These are phyloP conservation scores for Panellus pusillus DNA, from an alignment of 768 basidiomycete genomes.

Conservation along the genomic window DNA sequence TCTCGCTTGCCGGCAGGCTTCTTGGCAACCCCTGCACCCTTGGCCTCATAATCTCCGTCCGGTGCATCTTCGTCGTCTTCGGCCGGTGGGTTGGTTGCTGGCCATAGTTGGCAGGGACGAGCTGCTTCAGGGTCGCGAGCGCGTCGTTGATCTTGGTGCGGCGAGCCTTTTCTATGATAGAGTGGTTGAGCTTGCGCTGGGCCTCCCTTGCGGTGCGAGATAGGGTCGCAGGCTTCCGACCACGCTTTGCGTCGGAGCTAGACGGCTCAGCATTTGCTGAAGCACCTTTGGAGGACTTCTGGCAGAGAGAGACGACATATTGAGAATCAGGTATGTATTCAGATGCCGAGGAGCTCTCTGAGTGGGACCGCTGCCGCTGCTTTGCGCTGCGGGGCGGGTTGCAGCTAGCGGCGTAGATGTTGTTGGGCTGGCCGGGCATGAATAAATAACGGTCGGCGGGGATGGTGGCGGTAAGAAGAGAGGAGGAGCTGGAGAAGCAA, in stretches of 20 bases:
- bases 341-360: slow-evolving; percentile 57
- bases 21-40: slow-evolving; percentile 22
- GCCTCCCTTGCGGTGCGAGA: slow-evolving; percentile 81
- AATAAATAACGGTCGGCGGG: neutral
- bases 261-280: slow-evolving; percentile 15
- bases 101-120: slow-evolving; percentile 68
- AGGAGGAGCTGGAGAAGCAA: neutral
- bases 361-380: slow-evolving; percentile 29
- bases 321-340: slow-evolving; percentile 37
- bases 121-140: slow-evolving; percentile 67
- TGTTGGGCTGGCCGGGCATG: slow-evolving; percentile 3
- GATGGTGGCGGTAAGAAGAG: neutral
- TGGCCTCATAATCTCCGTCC: slow-evolving; percentile 32
- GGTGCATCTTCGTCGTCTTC: slow-evolving; percentile 39
- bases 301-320: slow-evolving; percentile 15
- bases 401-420: slow-evolving; percentile 18
- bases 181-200: slow-evolving; percentile 90
- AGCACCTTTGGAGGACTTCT: slow-evolving; percentile 26
- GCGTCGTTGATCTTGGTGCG: slow-evolving; percentile 97
- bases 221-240: slow-evolving; percentile 71
- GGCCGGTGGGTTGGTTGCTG: slow-evolving; percentile 25
- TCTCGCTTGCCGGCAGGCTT: slow-evolving; percentile 46
- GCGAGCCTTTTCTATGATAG: slow-evolving; percentile 90
- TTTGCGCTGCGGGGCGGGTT: slow-evolving; percentile 19
- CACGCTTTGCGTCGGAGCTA: slow-evolving; percentile 51